phyloP scores from a whole-genome alignment of 129 eudicot genomes.

The Gnaphalium uliginosum region DNA sequence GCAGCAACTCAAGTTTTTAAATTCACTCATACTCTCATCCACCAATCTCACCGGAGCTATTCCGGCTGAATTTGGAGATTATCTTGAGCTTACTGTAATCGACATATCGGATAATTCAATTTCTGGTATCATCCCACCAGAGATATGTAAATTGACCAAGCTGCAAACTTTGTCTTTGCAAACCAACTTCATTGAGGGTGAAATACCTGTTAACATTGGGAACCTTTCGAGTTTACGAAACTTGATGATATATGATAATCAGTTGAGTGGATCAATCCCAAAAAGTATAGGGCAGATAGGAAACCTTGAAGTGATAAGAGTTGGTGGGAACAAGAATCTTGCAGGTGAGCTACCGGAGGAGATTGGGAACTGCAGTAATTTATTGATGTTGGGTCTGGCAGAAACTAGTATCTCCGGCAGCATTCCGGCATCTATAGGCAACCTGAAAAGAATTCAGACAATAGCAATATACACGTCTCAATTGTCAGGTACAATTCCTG shows the following conservation, averaged over 20 bases:
- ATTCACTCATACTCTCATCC: constrained; percentile 56
- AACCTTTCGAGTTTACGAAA: constrained; percentile 49
- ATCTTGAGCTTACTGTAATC: constrained; percentile 44
- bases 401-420: constrained; percentile 85
- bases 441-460: constrained; percentile 64
- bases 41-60: constrained; percentile 75
- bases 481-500: constrained; percentile 73
- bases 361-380: constrained; percentile 76
- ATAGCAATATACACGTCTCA: constrained; percentile 74
- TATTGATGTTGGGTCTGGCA: constrained; percentile 70
- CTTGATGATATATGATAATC: constrained; percentile 70
- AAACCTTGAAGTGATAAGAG: constrained; percentile 68
- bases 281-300: constrained; percentile 58
- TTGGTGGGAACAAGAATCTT: constrained; percentile 90
- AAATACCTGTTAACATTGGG: constrained; percentile 68
- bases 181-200: constrained; percentile 63
- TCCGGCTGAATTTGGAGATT: constrained; percentile 84
- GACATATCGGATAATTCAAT: constrained; percentile 74
- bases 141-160: constrained; percentile 57
- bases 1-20: constrained; percentile 51
- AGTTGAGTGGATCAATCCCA: constrained; percentile 77
- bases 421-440: constrained; percentile 69
- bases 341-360: constrained; percentile 73
- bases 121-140: constrained; percentile 66
- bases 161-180: constrained; percentile 50